These are phyloP conservation scores for Cutaneotrichosporon sp. DNA, from an alignment of 1,284 basidiomycete genomes.

Conservation along the genomic window DNA sequence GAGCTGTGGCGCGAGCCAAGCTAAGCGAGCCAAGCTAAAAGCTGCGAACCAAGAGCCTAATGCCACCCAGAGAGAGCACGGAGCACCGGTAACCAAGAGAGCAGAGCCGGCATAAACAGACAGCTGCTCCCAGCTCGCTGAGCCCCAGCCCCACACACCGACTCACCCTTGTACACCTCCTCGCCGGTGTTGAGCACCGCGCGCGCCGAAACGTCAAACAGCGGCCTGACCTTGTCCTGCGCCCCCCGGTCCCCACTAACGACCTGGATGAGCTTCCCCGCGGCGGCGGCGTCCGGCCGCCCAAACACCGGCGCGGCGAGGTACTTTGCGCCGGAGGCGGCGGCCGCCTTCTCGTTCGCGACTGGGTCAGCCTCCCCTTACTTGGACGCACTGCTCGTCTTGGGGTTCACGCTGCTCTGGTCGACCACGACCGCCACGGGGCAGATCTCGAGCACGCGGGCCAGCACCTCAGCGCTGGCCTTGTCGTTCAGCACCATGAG, in stretches of 20 bases:
- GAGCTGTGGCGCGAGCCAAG: too few species aligned
- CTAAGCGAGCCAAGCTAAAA: too few species aligned
- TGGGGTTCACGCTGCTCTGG: conserved; percentile 36
- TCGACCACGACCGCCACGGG: conserved; percentile 33
- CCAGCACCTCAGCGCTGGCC: conserved; percentile 31
- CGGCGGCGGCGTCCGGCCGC: conserved; percentile 35
- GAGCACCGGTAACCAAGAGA: too few species aligned
- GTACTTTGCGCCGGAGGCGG: conserved; percentile 29
- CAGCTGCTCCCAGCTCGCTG: too few species aligned
- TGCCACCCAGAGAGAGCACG: too few species aligned
- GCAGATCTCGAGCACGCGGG: conserved; percentile 13
- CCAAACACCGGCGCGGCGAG: conserved; percentile 42
- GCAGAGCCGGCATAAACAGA: too few species aligned
- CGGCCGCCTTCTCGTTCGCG: conserved; percentile 30
- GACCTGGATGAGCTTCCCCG: conserved; percentile 35
- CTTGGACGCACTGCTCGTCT: conserved; percentile 39
- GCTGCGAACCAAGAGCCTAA: too few species aligned
- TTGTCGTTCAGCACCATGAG: conserved; percentile 39
- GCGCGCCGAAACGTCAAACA: conserved; percentile 29
- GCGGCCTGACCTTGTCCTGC: conserved; percentile 25
- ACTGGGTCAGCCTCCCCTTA: too few species aligned
- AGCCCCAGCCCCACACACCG: too few species aligned
- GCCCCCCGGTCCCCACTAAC: conserved; percentile 29
- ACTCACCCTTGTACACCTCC: conserved; percentile 40
- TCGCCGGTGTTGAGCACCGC: conserved; percentile 38